A percentile compares a stretch with the other conserved stretches of the same genome.
Evolutionary conservation across 129 eudicot genomes (phyloP).

Genomic region (Chrysanthemum lavandulifolium): DNA sequence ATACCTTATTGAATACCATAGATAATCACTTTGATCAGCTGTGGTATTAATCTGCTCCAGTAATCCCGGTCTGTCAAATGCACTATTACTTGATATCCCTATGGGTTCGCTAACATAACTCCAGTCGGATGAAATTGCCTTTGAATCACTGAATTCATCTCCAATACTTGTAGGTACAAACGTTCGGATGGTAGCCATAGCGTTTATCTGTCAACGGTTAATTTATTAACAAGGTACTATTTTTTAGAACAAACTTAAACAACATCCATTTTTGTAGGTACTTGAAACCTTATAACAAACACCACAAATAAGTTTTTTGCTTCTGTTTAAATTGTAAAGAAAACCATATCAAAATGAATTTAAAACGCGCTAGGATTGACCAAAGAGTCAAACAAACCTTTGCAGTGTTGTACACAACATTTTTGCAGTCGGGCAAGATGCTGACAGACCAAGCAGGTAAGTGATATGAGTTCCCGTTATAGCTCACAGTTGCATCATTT

Average conservation of each 20-base stretch:
- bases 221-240: neutral
- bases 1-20: slow-evolving; percentile 95
- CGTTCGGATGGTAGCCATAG: slow-evolving; percentile 52
- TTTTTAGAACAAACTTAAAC: neutral
- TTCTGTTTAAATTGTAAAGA: neutral
- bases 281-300: neutral
- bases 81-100: slow-evolving; percentile 61
- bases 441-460: slow-evolving; percentile 99
- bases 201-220: slow-evolving; percentile 58
- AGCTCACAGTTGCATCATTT: slow-evolving; percentile 69
- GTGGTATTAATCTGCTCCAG: slow-evolving; percentile 91
- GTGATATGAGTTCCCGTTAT: slow-evolving; percentile 71
- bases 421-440: slow-evolving; percentile 99
- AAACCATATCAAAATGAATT: neutral
- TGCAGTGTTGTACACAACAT: slow-evolving; percentile 83
- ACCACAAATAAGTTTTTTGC: neutral
- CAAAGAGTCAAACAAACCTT: slow-evolving; percentile 51
- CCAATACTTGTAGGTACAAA: slow-evolving; percentile 42
- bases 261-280: neutral
- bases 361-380: slow-evolving; percentile 5
- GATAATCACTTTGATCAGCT: slow-evolving; percentile 83
- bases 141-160: slow-evolving; percentile 39
- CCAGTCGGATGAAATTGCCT: slow-evolving; percentile 62
- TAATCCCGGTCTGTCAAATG: slow-evolving; percentile 56
- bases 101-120: slow-evolving; percentile 77